Base-by-base conservation (phyloP, 75 land plant species). In the Pinus tabuliformis region DNA sequence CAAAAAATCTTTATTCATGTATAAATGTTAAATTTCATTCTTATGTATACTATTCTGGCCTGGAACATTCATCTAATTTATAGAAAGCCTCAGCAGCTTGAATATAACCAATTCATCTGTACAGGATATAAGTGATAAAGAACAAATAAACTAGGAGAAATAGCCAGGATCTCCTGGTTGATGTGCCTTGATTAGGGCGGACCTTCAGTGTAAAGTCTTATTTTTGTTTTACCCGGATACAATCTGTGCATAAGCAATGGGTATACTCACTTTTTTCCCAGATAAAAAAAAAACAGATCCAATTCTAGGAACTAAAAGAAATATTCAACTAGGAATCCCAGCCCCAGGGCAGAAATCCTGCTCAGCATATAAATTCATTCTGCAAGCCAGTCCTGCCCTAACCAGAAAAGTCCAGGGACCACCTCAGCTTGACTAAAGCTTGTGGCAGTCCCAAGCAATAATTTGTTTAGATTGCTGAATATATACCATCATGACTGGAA, bases 391-490 rank as follows among this genome's bases (percentile, higher is more conserved):
- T 54, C 56, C 74, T 56, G 74, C 74, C 33, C 56, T 16, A 72
- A 54, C 74, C 57, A 16, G 58, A 3, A 26, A 72, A 5, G 56
- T 28, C 6, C 52, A 22, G 28, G 33, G 26, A 42, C 24, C 17
- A 30, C 57, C 45, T 20, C 33, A 56, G 20, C 17, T 72, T 14
- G n/a, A 39, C 52, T 3, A 22, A 72, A 56, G 74, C 58, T 17
- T 56, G 74, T 72, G 24, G 42, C 20, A 42, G 17, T 11, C 62
- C 62, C 17, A 72, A n/a, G 33, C 56, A 54, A 39, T 72, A 56
- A 72, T 72, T 72, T 72, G 52, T 54, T 42, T 72, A 72, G 33
- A 72, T 72, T 8, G 26, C 52, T 54, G 26, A 72, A 72, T 28
- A 72, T 56, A 56, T 42, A 56, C 57, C 56, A 71, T 45, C 74